A percentile compares a stretch with the other conserved stretches of the same genome.
Evolutionary conservation across 1,139 yeast species (phyloP).

Genomic region (Suhomyces taliae): DNA sequence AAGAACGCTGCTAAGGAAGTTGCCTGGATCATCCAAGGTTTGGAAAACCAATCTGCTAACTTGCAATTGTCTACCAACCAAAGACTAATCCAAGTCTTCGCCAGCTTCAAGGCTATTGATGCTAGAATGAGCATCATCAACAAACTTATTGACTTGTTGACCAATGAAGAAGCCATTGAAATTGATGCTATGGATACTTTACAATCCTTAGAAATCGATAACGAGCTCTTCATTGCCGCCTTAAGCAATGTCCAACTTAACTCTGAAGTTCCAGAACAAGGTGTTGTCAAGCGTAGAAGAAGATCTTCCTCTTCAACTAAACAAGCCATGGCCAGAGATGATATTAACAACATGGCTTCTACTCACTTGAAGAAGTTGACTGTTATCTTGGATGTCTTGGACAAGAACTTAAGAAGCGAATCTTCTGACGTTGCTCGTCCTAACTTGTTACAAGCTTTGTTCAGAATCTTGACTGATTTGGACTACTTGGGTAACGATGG

Average conservation of each 20-base stretch:
- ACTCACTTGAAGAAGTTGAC: slow-evolving; percentile 77
- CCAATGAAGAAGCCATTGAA: slow-evolving; percentile 37
- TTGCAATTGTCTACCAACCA: slow-evolving; percentile 56
- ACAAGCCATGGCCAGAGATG: slow-evolving; percentile 71
- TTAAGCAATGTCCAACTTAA: slow-evolving; percentile 51
- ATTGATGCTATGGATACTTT: slow-evolving; percentile 59
- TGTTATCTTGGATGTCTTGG: slow-evolving; percentile 75
- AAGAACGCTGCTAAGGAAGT: slow-evolving; percentile 52
- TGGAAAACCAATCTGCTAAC: slow-evolving; percentile 41
- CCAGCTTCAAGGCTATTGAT: slow-evolving; percentile 52
- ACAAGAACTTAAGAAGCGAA: slow-evolving; percentile 39
- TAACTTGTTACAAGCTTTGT: slow-evolving; percentile 55
- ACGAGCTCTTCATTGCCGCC: slow-evolving; percentile 47
- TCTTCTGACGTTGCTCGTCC: slow-evolving; percentile 35
- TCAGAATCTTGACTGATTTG: slow-evolving; percentile 77
- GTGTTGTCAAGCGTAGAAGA: slow-evolving; percentile 72
- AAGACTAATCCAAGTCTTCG: slow-evolving; percentile 56
- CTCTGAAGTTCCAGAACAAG: slow-evolving; percentile 45
- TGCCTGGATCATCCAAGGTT: slow-evolving; percentile 56
- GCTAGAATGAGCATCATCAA: slow-evolving; percentile 57
- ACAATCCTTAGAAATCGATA: slow-evolving; percentile 46
- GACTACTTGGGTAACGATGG: slow-evolving; percentile 90
- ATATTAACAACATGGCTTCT: slow-evolving; percentile 72
- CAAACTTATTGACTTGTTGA: slow-evolving; percentile 57
- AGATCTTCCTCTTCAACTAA: slow-evolving; percentile 74